Conservation (phyloP, 345 rosid species). For the Melaleuca quinquenervia region DNA sequence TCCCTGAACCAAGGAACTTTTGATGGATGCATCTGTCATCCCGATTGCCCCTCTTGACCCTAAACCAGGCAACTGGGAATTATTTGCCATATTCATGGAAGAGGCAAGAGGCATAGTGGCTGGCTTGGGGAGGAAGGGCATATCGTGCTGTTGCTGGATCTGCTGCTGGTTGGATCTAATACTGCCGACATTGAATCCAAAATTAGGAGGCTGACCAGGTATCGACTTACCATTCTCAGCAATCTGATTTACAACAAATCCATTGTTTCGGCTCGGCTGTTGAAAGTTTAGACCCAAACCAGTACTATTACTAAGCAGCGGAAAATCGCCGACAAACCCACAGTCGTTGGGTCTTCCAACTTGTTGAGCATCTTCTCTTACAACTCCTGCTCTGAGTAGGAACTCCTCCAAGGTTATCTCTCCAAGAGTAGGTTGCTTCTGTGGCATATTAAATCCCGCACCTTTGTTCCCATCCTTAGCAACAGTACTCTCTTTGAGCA, state of each 20-base stretch:
- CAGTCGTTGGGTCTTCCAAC: conserved; percentile 25
- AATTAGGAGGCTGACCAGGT: conserved; percentile 13
- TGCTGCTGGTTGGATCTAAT: conserved; percentile 25
- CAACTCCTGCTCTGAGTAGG: conserved; percentile 76
- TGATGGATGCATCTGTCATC: conserved; percentile 20
- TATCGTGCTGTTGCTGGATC: conserved; percentile 1
- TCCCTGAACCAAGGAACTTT: background rate
- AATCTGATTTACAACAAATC: background rate
- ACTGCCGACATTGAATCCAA: conserved; percentile 37
- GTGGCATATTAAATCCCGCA: conserved; percentile 33
- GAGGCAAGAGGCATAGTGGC: conserved; percentile 46
- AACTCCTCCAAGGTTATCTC: conserved; percentile 96
- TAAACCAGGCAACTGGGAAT: conserved; percentile 16
- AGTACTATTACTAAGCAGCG: conserved; percentile 15
- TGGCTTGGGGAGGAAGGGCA: conserved; percentile 62
- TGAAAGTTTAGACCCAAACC: background rate
- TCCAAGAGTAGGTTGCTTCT: conserved; percentile 36
- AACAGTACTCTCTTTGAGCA: conserved; percentile 38
- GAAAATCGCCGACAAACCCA: conserved; percentile 32
- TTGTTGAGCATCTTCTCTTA: conserved; percentile 51
- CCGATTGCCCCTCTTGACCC: background rate
- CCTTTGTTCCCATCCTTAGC: conserved; percentile 18
- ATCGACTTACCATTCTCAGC: conserved; percentile 2
- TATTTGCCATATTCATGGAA: conserved; percentile 22
- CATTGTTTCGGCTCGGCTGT: background rate